Evolutionary conservation across 768 basidiomycete species (phyloP), one percentile per base, ranked within the genome.

Genomic region (Boletus pseudo-olivaceus): DNA sequence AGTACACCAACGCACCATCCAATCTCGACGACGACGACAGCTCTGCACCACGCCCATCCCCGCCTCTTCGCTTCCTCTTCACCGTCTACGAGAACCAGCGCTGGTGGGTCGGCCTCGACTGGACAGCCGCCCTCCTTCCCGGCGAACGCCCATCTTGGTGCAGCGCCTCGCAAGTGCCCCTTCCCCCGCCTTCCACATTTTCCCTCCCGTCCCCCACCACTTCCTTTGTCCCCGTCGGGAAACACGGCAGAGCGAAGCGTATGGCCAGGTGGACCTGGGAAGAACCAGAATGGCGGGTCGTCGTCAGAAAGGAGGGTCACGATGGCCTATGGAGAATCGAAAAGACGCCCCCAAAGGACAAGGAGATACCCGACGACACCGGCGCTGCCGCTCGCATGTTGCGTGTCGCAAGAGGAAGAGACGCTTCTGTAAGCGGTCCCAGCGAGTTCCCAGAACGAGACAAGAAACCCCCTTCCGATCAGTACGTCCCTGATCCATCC

Each of bases 71-170:
- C 20, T 94, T 95, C 74, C 78, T 90, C 44, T 95, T 95, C 65
- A 91, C 87, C n/a, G 73, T 95, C 11, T 87, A 91, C 66, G 93
- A 97, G 70, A 96, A 96, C 71, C 93, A 97, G 72, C 81, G 94
- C 7, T 96, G 94, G 94, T 98, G 94, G 94, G 84, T 98, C 82
- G 93, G 90, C 12, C 81, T 98, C 41, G 94, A 97, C 72, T 98
- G 91, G 91, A 96, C 94, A 2, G 88, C 90, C 4, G 93, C 93
- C 1, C 80, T 98, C 8, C 81, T 97, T 15, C 94, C 94, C 0
- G 82, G 82, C 17, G 94, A 98, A 64, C 85, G 93, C 5, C 92
- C 94, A 0, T 89, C 90, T 1, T 98, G 93, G 94, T 92, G 74
- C 75, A 71, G 79, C 79, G 20, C 73, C 72, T 29, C 68, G 72